phyloP scores from a whole-genome alignment of 2,329 filamentous ascomycete species.

The Fusarium sp. region DNA sequence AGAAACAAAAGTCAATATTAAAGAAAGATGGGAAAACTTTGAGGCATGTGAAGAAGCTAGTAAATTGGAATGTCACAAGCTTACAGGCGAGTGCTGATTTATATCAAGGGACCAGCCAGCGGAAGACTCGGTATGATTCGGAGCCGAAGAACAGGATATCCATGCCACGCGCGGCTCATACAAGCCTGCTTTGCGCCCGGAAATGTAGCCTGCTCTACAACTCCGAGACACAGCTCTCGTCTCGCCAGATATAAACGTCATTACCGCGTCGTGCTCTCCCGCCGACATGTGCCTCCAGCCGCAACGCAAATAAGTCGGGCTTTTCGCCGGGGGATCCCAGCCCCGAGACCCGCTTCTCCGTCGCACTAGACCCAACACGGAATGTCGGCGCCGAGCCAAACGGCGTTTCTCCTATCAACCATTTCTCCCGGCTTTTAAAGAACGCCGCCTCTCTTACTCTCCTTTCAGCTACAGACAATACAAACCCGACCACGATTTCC shows the following conservation, averaged over 20 bases:
- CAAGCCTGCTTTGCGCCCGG: background rate
- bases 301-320: background rate
- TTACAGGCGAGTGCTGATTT: background rate
- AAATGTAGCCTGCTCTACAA: background rate
- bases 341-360: background rate
- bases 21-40: no score
- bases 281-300: background rate
- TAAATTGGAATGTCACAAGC: background rate
- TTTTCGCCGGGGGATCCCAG: background rate
- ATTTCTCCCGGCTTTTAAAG: background rate
- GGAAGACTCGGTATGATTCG: conserved; percentile 1
- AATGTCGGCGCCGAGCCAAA: conserved; percentile 39
- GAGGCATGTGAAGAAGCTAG: no score
- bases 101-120: background rate
- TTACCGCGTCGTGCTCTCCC: background rate
- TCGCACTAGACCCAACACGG: conserved; percentile 13
- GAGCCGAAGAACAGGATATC: conserved; percentile 9
- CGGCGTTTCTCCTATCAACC: background rate
- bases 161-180: conserved; percentile 1
- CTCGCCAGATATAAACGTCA: background rate
- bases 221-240: background rate
- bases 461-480: background rate
- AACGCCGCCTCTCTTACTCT: conserved; percentile 10
- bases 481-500: background rate
- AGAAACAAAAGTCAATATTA: no score